A percentile compares a stretch with the other conserved stretches of the same genome.
These are phyloP conservation scores for Xylariaceae sp. DNA, from an alignment of 2,329 filamentous ascomycete genomes.

Conservation along the genomic window DNA sequence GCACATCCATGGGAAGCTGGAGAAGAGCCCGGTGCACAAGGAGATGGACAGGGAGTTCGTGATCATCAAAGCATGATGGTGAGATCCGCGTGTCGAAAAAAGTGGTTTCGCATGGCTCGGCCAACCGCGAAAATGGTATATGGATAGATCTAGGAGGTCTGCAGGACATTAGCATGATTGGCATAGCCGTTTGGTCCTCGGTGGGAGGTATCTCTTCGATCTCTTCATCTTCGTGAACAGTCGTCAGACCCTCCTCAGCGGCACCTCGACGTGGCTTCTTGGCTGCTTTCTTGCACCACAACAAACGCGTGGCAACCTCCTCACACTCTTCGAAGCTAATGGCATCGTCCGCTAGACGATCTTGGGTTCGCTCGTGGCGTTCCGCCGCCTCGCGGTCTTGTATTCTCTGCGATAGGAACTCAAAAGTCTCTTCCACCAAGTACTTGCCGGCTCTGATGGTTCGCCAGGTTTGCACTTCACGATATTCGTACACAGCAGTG, in stretches of 20 bases:
- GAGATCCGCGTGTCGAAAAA: conserved; percentile 61
- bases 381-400: conserved; percentile 20
- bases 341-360: conserved; percentile 31
- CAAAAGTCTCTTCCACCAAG: conserved; percentile 66
- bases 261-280: conserved; percentile 23
- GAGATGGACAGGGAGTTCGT: conserved; percentile 74
- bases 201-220: conserved; percentile 29
- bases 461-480: conserved; percentile 68
- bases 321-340: conserved; percentile 77
- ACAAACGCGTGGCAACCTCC: conserved; percentile 68
- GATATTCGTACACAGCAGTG: conserved; percentile 85
- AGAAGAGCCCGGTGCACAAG: conserved; percentile 75
- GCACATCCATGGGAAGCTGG: conserved; percentile 73
- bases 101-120: conserved; percentile 69
- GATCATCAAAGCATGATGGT: conserved; percentile 68
- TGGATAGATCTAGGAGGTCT: conserved; percentile 52
- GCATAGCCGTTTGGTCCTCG: conserved; percentile 35
- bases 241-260: conserved; percentile 39
- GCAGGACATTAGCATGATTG: conserved; percentile 45
- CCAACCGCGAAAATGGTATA: conserved; percentile 65
- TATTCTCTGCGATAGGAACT: conserved; percentile 51
- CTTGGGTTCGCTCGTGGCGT: conserved; percentile 25
- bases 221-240: conserved; percentile 55
- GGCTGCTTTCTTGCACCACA: conserved; percentile 64
- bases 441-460: conserved; percentile 71